These are phyloP conservation scores for Wickerhamiella qilinensis DNA, from an alignment of 805 yeast species.

Conservation along the genomic window DNA sequence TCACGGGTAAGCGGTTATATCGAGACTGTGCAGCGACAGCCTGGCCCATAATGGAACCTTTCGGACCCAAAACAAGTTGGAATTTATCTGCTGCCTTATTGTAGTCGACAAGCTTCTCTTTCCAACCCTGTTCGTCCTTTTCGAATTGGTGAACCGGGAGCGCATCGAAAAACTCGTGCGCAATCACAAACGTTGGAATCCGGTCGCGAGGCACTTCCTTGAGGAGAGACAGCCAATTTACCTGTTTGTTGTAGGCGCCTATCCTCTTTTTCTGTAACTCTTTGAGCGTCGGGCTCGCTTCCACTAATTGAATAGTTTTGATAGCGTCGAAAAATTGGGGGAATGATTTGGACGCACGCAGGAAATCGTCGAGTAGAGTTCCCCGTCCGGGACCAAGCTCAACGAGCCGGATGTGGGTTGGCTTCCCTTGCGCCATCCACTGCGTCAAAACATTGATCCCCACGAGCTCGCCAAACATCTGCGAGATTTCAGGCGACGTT, in stretches of 20 bases:
- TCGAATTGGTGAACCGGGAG: slow-evolving; percentile 59
- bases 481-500: slow-evolving; percentile 77
- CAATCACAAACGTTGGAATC: slow-evolving; percentile 45
- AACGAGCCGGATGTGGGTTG: slow-evolving; percentile 35
- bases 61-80: slow-evolving; percentile 6
- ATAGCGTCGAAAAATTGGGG: slow-evolving; percentile 22
- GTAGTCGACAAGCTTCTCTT: slow-evolving; percentile 57
- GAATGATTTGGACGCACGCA: slow-evolving; percentile 23
- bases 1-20: slow-evolving; percentile 36
- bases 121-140: slow-evolving; percentile 51
- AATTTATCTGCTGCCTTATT: slow-evolving; percentile 10
- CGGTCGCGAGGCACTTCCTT: slow-evolving; percentile 21
- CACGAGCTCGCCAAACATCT: slow-evolving; percentile 72
- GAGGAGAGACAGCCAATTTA: slow-evolving; percentile 24
- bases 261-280: slow-evolving; percentile 35
- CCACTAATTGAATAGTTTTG: slow-evolving; percentile 37
- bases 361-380: slow-evolving; percentile 52
- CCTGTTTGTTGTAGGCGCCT: slow-evolving; percentile 37
- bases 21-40: slow-evolving; percentile 21
- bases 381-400: slow-evolving; percentile 85
- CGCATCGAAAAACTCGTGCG: slow-evolving; percentile 83
- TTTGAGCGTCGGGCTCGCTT: slow-evolving; percentile 53
- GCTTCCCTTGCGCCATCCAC: slow-evolving; percentile 43
- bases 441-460: slow-evolving; percentile 46
- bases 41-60: slow-evolving; percentile 4